Conservation (phyloP, 176 grass and related monocot genomes). For the Musa itinerans region DNA sequence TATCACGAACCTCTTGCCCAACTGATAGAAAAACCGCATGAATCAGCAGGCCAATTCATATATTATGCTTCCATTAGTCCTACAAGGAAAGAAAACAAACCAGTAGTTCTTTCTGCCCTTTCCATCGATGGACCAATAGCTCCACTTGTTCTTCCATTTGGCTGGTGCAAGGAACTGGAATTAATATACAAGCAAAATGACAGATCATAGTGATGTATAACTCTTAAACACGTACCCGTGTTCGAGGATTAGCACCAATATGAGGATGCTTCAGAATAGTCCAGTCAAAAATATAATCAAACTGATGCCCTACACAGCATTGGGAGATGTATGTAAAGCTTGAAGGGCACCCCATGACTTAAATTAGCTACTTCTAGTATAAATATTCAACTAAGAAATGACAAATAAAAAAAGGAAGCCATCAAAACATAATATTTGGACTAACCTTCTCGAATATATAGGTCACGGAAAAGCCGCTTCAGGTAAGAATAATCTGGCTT, state of each 20-base stretch:
- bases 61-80: not conserved
- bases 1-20: slow-evolving; percentile 1
- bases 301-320: not conserved
- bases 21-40: not conserved
- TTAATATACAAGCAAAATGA: not conserved
- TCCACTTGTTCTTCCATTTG: slow-evolving; percentile 11
- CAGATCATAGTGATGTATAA: not conserved
- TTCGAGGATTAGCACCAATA: not conserved
- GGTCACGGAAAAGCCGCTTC: slow-evolving; percentile 13
- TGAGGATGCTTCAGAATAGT: slow-evolving; percentile 10
- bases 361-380: not conserved
- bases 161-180: slow-evolving; percentile 5
- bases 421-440: not conserved
- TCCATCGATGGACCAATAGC: not conserved
- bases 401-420: not conserved
- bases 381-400: not conserved
- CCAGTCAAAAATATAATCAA: slow-evolving; percentile 16
- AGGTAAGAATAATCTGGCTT: slow-evolving; percentile 20
- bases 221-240: not conserved
- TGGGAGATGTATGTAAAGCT: not conserved
- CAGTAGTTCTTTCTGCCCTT: slow-evolving; percentile 8
- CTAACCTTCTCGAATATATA: slow-evolving; percentile 15
- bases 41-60: not conserved
- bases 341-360: not conserved
- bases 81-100: not conserved